Evolutionary conservation across 2,329 filamentous ascomycete genomes (phyloP), one percentile per base, ranked within the genome.

Genomic region (Trichoderma arundinaceum): DNA sequence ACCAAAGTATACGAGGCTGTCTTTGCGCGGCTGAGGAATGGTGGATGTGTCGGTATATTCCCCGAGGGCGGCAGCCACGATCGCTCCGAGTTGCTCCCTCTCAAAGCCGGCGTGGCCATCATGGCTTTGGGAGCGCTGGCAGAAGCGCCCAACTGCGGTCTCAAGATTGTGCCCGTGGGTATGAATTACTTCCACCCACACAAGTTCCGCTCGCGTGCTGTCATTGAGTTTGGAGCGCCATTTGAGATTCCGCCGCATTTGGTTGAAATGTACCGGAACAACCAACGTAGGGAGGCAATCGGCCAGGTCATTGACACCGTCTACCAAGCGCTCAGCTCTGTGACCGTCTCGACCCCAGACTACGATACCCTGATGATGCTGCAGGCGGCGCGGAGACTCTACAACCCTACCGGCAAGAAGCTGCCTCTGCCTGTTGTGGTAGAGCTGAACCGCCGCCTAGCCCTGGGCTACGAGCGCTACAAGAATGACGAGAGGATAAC

Each of bases 151-250:
- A 85, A 94, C 69, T 97, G 92, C 74, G 92, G 92, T 35, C 82
- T 99, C 68, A 96, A 94, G 78, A 97, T 99, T 72, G 92, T 99
- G 28, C 95, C 95, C 3, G 94, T 95, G 59, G 94, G 94, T 72
- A 97, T 99, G 94, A 99, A 99, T 79, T 99, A 99, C 79, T 99
- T 99, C 80, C 94, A 98, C 78, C 92, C 94, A 0, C 94, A 99
- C 84, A 99, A 98, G 77, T 99, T 99, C 79, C 90, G 94, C 52
- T 98, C 94, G 69, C 88, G 95, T 75, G 95, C 94, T 41, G 94
- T 99, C 4, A 89, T 98, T 67, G 95, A 99, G 75, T 99, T 98
- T 72, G 95, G 95, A 8, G 89, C 88, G 32, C 93, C 95, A 0
- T 89, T 98, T 68, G 91, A 96, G 70, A 88, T 98, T 9, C 90